Base-by-base conservation (phyloP, 108 stramenopile species). In the Nitzschia sp. region DNA sequence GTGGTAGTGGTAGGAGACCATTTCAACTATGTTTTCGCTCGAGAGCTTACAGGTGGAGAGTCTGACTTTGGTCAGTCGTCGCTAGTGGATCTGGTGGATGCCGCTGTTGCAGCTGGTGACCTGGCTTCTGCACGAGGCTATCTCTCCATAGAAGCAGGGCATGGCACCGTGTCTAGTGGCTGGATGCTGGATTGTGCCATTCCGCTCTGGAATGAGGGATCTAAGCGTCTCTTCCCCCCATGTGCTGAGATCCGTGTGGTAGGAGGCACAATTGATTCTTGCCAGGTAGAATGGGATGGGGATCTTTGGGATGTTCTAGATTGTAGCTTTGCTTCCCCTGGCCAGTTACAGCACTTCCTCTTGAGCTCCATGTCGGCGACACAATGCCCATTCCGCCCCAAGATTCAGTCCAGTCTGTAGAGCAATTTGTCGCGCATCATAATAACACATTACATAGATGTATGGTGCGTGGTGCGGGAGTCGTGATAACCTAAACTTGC, bases 121-220 rank as follows among this genome's bases (percentile, higher is more conserved):
- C 69, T 87, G 63, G 71, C 56, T 15, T 76, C 79, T 41, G 91
- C 88, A 20, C 67, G 79, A 24, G 70, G 82, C 12, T 77, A 64
- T 48, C 64, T 90, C n/a, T 65, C 71, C 38, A 73, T 92, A 37
- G 80, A 85, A 51, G 91, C 77, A 6, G 91, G 91, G 1, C 91
- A 92, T 67, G 91, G 91, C 19, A 74, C 58, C 0, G 71, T 88
- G 38, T 83, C 83, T 2, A 76, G 61, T n/a, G 85, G 76, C 37
- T 92, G 91, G 91, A 81, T 56, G 37, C 65, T 92, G 46, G 91
- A 92, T 73, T 78, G 75, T 39, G 69, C 88, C 9, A 83, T 88
- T 43, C 86, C 86, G 25, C 77, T 77, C 21, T 92, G 91, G 91
- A 82, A 73, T 25, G 83, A 90, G 62, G 88, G 87, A 7, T 70